phyloP scores from a whole-genome alignment of 2,329 filamentous ascomycete species.

The Paracorniculantispora psalliotae region DNA sequence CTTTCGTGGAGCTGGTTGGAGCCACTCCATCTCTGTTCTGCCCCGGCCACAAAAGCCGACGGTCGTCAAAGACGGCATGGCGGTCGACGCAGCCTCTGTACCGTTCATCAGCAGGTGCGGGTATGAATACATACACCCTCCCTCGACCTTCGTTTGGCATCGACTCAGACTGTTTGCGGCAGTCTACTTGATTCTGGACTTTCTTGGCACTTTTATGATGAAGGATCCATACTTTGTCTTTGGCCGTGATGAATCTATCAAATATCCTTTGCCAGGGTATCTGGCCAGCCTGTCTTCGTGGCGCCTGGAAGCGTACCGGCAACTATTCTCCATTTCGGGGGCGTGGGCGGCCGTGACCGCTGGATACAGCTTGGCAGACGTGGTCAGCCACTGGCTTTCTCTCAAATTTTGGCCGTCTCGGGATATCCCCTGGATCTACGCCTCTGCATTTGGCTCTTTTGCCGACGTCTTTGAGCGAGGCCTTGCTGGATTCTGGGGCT shows the following conservation, averaged over 20 bases:
- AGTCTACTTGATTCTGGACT: conserved; percentile 65
- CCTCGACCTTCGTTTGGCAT: conserved; percentile 38
- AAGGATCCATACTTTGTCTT: conserved; percentile 73
- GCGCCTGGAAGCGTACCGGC: conserved; percentile 51
- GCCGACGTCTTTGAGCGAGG: conserved; percentile 60
- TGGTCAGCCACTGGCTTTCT: conserved; percentile 48
- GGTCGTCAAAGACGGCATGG: conserved; percentile 27
- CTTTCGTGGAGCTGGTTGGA: conserved; percentile 56
- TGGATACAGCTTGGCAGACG: conserved; percentile 55
- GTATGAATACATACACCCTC: conserved; percentile 38
- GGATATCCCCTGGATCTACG: conserved; percentile 47
- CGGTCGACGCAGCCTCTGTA: conserved; percentile 37
- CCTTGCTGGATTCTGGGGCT: conserved; percentile 75
- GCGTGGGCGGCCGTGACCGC: conserved; percentile 58
- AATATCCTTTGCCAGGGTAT: conserved; percentile 37
- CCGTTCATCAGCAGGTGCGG: conserved; percentile 41
- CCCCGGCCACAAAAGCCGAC: conserved; percentile 41
- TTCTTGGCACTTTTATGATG: conserved; percentile 62
- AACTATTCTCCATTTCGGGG: conserved; percentile 48
- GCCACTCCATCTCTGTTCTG: conserved; percentile 46
- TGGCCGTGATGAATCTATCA: conserved; percentile 35
- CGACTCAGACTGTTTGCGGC: conserved; percentile 44
- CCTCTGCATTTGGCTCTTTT: conserved; percentile 52
- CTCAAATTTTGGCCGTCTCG: conserved; percentile 48
- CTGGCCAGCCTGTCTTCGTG: conserved; percentile 36